Base-by-base conservation (phyloP, 352 stramenopile genomes). In the Globisporangium ultimum region DNA sequence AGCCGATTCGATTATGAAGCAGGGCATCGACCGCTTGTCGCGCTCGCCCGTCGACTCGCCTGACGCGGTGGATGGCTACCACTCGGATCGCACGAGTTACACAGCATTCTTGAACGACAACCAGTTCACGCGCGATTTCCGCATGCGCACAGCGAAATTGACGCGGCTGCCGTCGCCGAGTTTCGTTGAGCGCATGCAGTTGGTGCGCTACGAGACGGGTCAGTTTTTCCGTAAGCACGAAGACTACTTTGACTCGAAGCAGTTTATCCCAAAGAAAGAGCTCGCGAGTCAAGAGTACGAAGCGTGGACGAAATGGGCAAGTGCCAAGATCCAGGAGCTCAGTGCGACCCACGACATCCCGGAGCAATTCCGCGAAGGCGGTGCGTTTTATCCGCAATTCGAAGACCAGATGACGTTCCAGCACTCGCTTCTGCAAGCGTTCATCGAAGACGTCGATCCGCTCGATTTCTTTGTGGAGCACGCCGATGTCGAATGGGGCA, bases 171-270 rank as follows among this genome's bases (percentile, higher is more conserved):
- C 82, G 18, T 80, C 75, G 11, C 63, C 72, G 28, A 61, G 70
- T 28, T 86, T 79, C 54, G 63, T 62, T 8, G 82, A 89, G 65
- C 68, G 70, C 12, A 36, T 89, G 61, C 82, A 91, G 45, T 74
- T 89, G 20, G 82, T 91, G 56, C 72, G 79, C 5, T 91, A 91
- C 56, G 64, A 87, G 59, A 75, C 64, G 0, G 79, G 76, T 3
- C 79, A 89, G 64, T 88, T 89, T 57, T 91, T 87, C 54, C 82
- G 82, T 34, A 80, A 88, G 58, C 82, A 89, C 56, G 74, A 89
- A 58, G 82, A 91, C 57, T 89, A 89, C 58, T 91, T 91, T 58
- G 68, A 84, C 34, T 86, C 73, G 20, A 89, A 87, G 60, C 67
- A 80, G 58, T 89, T 91, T 36, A 34, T 89, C 12, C 73, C 72